Evolutionary conservation across 2,329 filamentous ascomycete species (phyloP).

Genomic region (Trichoderma sp.): DNA sequence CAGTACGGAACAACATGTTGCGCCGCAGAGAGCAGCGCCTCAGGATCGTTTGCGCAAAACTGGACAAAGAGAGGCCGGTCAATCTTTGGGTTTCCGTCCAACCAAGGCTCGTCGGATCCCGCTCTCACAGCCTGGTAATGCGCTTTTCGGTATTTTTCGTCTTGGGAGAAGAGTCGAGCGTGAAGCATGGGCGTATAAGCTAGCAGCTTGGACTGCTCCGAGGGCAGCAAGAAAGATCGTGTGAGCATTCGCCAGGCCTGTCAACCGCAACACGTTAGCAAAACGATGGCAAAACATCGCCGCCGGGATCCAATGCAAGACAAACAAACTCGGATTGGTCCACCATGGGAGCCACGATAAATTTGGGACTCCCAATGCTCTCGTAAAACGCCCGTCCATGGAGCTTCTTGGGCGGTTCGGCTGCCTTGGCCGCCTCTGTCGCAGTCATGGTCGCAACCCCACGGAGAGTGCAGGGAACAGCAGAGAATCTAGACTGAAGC

Average conservation of each 20-base stretch:
- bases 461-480: slow-evolving; percentile 16
- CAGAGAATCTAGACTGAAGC: neutral
- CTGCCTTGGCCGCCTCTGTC: slow-evolving; percentile 23
- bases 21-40: slow-evolving; percentile 77
- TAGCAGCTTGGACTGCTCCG: slow-evolving; percentile 64
- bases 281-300: neutral
- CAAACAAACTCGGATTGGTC: slow-evolving; percentile 96
- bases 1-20: slow-evolving; percentile 78
- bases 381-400: slow-evolving; percentile 90
- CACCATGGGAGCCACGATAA: slow-evolving; percentile 94
- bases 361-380: slow-evolving; percentile 87
- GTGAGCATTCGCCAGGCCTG: slow-evolving; percentile 96
- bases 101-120: slow-evolving; percentile 46
- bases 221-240: slow-evolving; percentile 79
- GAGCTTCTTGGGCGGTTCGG: slow-evolving; percentile 52
- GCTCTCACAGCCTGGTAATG: slow-evolving; percentile 71
- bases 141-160: slow-evolving; percentile 68
- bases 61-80: slow-evolving; percentile 94
- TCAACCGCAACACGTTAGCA: slow-evolving; percentile 10
- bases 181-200: slow-evolving; percentile 97
- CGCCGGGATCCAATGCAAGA: slow-evolving; percentile 22
- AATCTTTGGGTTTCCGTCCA: slow-evolving; percentile 81
- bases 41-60: slow-evolving; percentile 87
- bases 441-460: slow-evolving; percentile 34
- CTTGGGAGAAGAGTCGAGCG: slow-evolving; percentile 80